Evolutionary conservation across 441 rosid species (phyloP), one percentile per base, ranked within the genome.

Genomic region (Gossypium laxum): DNA sequence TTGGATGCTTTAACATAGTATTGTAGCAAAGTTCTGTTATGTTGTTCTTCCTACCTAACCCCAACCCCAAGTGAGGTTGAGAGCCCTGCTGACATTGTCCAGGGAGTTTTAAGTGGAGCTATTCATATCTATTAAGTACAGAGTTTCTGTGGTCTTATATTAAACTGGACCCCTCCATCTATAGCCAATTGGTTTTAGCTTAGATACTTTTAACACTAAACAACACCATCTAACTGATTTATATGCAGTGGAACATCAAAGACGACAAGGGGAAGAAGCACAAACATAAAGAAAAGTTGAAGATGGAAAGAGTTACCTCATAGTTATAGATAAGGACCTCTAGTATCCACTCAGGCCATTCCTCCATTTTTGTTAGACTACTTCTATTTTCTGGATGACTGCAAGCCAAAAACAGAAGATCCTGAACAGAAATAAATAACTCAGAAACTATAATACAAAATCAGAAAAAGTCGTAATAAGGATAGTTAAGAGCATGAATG

Each of bases 381-480:
- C 77, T 92, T 81, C 99, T 84, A 79, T 96, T 96, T 85, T 92
- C 96, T 64, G 92, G 96, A 89, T 92, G 97, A 86, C 98, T 92
- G 91, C 99, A 96, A 83, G 99, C 98, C 90, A 96, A 88, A 91
- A 96, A 88, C 84, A 96, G 97, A 89, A 96, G 96, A 90, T 96
- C 99, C 99, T 96, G 97, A 92, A 85, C 77, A 81, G 77, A 83
- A 82, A 85, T 76, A 72, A 76, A 67, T 67, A 54, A 69, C 82
- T 88, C 84, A 92, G 92, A 77, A 84, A 70, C 67, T 70, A 75
- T 74, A 76, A 74, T 65, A 10, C 45, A 81, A 64, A 56, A 75
- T 51, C 30, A 26, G 47, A 59, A 38, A 12, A 22, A 6, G 56
- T 67, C 62, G 41, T 12, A 19, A 58, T 56, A 56, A 43, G 52